Base-by-base conservation (phyloP, 2,329 filamentous ascomycete genomes). In the Scedosporium minutisporum region DNA sequence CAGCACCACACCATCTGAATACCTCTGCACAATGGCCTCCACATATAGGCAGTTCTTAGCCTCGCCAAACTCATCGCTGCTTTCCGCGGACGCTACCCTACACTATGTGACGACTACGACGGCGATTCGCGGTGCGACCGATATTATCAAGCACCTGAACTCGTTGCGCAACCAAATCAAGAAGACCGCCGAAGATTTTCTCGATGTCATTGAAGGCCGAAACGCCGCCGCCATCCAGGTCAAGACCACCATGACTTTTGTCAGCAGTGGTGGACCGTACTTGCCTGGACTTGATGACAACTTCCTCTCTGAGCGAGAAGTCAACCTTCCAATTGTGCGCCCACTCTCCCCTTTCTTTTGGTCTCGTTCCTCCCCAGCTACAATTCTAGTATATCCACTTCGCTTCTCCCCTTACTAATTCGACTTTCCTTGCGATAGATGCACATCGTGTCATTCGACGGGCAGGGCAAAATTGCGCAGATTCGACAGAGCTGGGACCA, bases 401-500 rank as follows among this genome's bases (percentile, higher is more conserved):
- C n/a, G 42, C 38, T 41, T 46, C 18, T 33, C n/a, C 6, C 21
- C 23, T 29, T 21, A 9, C 44, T 29, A 16, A 38, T 59, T 14
- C 21, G 7, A 10, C 21, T 14, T 61, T 61, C 23, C 16, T 33
- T 21, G 57, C 59, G 38, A 18, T 73, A 95, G 91, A 84, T 88
- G 69, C 95, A 99, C 78, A 87, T 97, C 66, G 93, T 99, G 67
- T 84, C 86, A 63, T 96, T 97, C 75, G 84, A 96, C 74, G 72
- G 75, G 67, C 76, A 88, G 57, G 84, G 86, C 73, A 92, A 91
- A 77, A 97, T 99, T 72, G 75, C 83, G 64, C 91, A 95, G 74
- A 90, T 97, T 66, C 90, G 93, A 68, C 85, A 93, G 68, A 91
- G 89, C 73, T 99, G 95, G 95, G 95, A 99, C 73, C 95, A 99